Evolutionary conservation across 2,329 filamentous ascomycete species (phyloP), one percentile per base, ranked within the genome.

Genomic region (Hymenoscyphus fraxineus): DNA sequence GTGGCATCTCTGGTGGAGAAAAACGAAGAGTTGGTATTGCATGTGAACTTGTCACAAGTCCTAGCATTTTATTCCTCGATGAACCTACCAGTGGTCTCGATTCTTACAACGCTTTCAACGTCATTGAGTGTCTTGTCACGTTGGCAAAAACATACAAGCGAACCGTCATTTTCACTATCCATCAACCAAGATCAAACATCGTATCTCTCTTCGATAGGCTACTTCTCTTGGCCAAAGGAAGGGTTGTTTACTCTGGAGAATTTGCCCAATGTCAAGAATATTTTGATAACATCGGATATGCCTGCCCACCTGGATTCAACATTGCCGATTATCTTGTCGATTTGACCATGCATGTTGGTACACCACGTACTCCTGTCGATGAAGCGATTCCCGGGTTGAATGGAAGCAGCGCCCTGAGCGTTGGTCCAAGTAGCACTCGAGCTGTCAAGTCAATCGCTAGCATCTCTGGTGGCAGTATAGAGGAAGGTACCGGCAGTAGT

Each of bases 251-350:
- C 76, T 98, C 95, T 2, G 95, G 95, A 0, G 91, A 92, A 0
- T 96, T 98, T 75, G 81, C 85, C 1, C 88, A 88, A 69, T 99
- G 95, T 75, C 95, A 99, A 76, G 81, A 86, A 22, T 99, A 97
- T 75, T 99, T 99, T 72, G 92, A 97, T 73, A 84, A 87, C 58
- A 88, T 97, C 66, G 96, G 95, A 55, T 99, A 97, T 76, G 82
- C 90, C 59, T 99, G 96, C 74, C 95, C 95, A 12, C 90, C 93
- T 31, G 96, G 96, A 1, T 99, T 98, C 84, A 99, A 99, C 73
- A 98, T 99, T 77, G 95, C 95, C 3, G 95, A 99, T 76, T 99
- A 97, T 74, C 85, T 99, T 5, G 93, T 99, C 38, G 95, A 99
- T 76, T 83, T 99, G 51, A 98, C 95, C 0, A 98, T 99, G 94